Conservation (phyloP, 139 green algal genomes). For the Zygnema circumcarinatum region DNA sequence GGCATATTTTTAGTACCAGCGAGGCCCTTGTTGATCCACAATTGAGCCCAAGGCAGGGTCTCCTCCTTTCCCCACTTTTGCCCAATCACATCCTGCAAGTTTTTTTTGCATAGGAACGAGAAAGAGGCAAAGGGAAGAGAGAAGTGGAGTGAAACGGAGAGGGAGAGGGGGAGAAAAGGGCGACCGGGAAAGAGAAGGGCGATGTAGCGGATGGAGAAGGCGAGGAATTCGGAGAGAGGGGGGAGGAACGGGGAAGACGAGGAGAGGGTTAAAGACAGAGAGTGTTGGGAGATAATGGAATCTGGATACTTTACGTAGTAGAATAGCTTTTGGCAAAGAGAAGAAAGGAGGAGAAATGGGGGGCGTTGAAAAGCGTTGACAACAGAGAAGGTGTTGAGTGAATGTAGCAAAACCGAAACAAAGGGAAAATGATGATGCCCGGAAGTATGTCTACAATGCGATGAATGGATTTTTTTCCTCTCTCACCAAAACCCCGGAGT, state of each 20-base stretch:
- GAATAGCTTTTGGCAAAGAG: too few species aligned
- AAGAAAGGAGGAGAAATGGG: neutral
- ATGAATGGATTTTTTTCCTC: neutral
- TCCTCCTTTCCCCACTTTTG: neutral
- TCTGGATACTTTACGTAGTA: too few species aligned
- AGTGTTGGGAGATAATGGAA: neutral
- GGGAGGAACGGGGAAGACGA: neutral
- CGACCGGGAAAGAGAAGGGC: neutral
- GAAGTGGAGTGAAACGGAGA: neutral
- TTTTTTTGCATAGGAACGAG: too few species aligned
- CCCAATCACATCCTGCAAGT: neutral
- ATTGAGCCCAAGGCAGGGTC: too few species aligned
- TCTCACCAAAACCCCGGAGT: neutral
- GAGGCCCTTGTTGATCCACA: too few species aligned
- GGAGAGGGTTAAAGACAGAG: neutral
- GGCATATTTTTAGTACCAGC: too few species aligned
- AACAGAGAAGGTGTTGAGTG: too few species aligned
- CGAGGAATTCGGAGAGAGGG: neutral
- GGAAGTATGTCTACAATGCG: too few species aligned
- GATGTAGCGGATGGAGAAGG: neutral
- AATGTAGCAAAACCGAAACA: too few species aligned
- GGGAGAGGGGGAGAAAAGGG: neutral
- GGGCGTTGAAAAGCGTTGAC: neutral
- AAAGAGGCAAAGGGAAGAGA: neutral
- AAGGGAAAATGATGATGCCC: too few species aligned